A percentile compares a stretch with the other conserved stretches of the same genome.
Evolutionary conservation across 192 early-diverging fungal genomes (phyloP).

Genomic region (Coemansia pectinata): DNA sequence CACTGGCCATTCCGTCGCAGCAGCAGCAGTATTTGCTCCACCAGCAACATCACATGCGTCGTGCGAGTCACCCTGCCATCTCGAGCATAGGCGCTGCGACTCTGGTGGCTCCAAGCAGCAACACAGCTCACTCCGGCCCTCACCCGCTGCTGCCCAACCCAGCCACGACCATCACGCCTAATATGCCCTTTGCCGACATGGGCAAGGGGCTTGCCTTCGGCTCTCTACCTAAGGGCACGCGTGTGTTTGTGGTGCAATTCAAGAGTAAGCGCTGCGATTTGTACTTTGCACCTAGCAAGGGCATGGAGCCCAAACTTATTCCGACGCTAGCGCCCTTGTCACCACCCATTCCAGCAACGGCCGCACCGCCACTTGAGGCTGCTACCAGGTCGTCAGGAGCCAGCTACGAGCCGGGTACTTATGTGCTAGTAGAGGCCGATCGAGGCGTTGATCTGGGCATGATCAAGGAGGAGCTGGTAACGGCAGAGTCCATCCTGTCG

Average conservation of each 20-base stretch:
- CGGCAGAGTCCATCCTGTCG: slow-evolving; percentile 17
- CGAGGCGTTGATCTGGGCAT: slow-evolving; percentile 50
- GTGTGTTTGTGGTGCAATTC: slow-evolving; percentile 54
- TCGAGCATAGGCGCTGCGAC: slow-evolving; percentile 13
- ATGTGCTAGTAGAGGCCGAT: slow-evolving; percentile 53
- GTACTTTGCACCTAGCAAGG: slow-evolving; percentile 36
- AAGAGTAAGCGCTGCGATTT: slow-evolving; percentile 46
- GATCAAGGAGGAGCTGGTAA: slow-evolving; percentile 37
- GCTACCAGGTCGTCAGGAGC: not conserved
- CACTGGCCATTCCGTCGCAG: not conserved
- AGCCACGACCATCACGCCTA: slow-evolving; percentile 45
- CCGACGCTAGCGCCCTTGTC: slow-evolving; percentile 28
- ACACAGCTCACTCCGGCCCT: slow-evolving; percentile 3
- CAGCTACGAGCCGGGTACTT: slow-evolving; percentile 19
- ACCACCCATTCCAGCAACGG: not conserved
- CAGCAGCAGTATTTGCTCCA: slow-evolving; percentile 7
- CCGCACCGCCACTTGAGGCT: not conserved
- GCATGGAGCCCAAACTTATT: slow-evolving; percentile 25
- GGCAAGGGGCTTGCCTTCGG: slow-evolving; percentile 44
- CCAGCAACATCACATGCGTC: slow-evolving; percentile 36
- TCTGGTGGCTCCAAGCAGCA: not conserved
- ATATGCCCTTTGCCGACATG: slow-evolving; percentile 56
- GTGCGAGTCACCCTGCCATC: slow-evolving; percentile 37
- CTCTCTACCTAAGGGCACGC: slow-evolving; percentile 35
- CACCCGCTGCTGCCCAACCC: slow-evolving; percentile 48